Conservation (phyloP, 306 rosid genomes). For the Cyamopsis tetragonoloba region DNA sequence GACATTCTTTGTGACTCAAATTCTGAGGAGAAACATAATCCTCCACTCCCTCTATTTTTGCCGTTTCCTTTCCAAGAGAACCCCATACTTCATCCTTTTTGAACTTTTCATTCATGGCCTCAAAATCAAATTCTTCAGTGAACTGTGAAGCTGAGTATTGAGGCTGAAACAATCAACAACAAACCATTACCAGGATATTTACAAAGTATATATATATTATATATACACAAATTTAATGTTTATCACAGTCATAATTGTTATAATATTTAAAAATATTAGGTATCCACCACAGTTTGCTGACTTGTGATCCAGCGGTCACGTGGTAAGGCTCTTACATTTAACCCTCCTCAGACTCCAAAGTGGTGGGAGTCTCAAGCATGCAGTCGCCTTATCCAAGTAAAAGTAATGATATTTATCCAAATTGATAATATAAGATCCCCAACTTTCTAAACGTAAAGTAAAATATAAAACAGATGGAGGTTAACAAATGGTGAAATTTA, state of each 20-base stretch:
- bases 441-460: neutral
- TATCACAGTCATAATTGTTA: neutral
- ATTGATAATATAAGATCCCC: neutral
- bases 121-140: conserved; percentile 78
- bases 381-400: neutral
- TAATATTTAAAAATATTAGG: neutral
- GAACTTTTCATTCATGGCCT: conserved; percentile 80
- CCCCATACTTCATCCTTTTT: conserved; percentile 82
- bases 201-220: neutral
- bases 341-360: neutral
- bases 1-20: conserved; percentile 33
- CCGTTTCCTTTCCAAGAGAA: conserved; percentile 50
- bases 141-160: conserved; percentile 36
- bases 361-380: neutral
- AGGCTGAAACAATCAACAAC: conserved; percentile 24
- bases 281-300: neutral
- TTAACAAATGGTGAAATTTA: neutral
- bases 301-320: neutral
- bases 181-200: neutral
- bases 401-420: conserved; percentile 11
- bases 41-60: conserved; percentile 31
- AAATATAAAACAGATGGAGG: neutral
- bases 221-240: neutral
- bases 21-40: conserved; percentile 29
- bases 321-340: neutral